A percentile compares a stretch with the other conserved stretches of the same genome.
Evolutionary conservation across 139 green algal genomes (phyloP).

Genomic region (Chlamydomonas sphaeroides): DNA sequence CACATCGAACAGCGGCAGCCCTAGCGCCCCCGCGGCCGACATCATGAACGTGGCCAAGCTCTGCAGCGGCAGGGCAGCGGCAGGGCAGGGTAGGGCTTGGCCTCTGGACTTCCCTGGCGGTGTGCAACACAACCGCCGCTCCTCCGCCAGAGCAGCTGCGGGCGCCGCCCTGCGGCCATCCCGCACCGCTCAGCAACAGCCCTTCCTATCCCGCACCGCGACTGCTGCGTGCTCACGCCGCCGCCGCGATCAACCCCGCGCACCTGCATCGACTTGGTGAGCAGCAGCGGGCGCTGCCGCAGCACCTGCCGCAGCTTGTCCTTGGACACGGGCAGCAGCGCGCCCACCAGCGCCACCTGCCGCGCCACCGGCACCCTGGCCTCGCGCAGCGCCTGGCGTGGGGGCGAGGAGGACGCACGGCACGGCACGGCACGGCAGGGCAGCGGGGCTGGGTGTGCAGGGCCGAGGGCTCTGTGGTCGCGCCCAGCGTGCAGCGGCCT

Average conservation of each 20-base stretch:
- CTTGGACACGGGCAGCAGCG: constrained; percentile 24
- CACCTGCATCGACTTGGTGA: constrained; percentile 33
- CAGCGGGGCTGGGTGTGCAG: too few relatives aligned
- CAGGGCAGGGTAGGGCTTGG: neutral
- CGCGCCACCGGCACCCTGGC: constrained; percentile 2
- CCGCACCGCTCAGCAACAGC: too few relatives aligned
- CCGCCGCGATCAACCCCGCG: neutral
- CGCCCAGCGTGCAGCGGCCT: too few relatives aligned
- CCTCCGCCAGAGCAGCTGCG: too few relatives aligned
- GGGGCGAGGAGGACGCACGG: too few relatives aligned
- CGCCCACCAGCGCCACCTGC: constrained; percentile 26
- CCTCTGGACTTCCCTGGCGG: too few relatives aligned
- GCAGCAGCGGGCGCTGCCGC: constrained; percentile 31
- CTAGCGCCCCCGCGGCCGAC: neutral
- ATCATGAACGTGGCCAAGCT: constrained; percentile 31
- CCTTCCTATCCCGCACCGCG: too few relatives aligned
- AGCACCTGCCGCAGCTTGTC: constrained; percentile 42
- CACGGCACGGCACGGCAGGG: too few relatives aligned
- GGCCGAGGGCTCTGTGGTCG: too few relatives aligned
- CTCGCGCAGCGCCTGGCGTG: neutral
- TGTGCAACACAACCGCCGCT: too few relatives aligned
- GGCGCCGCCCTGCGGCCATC: too few relatives aligned
- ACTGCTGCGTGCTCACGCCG: too few relatives aligned
- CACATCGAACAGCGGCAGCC: constrained; percentile 34
- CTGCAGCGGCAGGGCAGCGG: neutral